phyloP scores from a whole-genome alignment of 2,329 filamentous ascomycete genomes.

The Boeremia lycopersici region DNA sequence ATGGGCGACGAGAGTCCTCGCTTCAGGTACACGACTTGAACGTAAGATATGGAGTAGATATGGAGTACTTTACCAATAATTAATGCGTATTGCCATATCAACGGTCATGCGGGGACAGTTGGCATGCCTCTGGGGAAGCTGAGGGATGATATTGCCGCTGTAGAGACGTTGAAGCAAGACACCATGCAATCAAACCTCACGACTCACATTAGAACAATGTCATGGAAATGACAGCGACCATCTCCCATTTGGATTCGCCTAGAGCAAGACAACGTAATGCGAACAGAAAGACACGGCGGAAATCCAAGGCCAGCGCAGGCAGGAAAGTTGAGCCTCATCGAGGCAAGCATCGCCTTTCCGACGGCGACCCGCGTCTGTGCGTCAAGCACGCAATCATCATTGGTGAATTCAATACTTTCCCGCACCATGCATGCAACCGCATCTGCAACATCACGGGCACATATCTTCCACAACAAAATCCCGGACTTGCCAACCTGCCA shows the following conservation, averaged over 20 bases:
- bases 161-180: no score
- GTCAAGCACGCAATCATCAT: constrained; percentile 18
- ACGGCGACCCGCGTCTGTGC: constrained; percentile 12
- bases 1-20: constrained; percentile 54
- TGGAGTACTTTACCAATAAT: no score
- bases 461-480: neutral
- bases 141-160: no score
- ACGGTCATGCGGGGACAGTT: no score
- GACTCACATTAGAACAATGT: neutral
- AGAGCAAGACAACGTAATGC: neutral
- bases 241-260: no score
- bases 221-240: no score
- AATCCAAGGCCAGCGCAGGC: neutral
- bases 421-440: constrained; percentile 2
- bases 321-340: constrained; percentile 7
- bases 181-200: neutral
- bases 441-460: constrained; percentile 1
- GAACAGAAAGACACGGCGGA: neutral
- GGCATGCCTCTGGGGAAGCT: no score
- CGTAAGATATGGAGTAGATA: neutral
- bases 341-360: constrained; percentile 8
- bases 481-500: neutral
- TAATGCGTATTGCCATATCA: neutral
- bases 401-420: constrained; percentile 12
- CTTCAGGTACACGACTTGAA: constrained; percentile 50